These are phyloP conservation scores for Pichia sp. DNA, from an alignment of 1,139 yeast genomes.

Conservation along the genomic window DNA sequence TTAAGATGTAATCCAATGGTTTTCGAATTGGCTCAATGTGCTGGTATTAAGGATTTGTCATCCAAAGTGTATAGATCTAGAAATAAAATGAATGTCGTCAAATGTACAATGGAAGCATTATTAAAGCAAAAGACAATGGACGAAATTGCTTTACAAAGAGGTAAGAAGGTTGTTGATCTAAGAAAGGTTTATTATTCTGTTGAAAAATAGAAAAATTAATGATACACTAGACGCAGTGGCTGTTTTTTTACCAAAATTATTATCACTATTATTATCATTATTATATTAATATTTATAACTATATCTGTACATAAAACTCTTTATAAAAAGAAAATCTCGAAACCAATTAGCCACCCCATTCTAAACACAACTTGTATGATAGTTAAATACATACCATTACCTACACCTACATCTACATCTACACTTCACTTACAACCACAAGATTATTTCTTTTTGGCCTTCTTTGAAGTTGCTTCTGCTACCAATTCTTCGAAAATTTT, in stretches of 20 bases:
- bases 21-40: slow-evolving; percentile 87
- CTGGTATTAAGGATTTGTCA: slow-evolving; percentile 89
- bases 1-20: slow-evolving; percentile 86
- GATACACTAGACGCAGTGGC: background rate
- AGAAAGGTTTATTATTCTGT: slow-evolving; percentile 78
- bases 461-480: slow-evolving; percentile 83
- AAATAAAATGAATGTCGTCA: slow-evolving; percentile 90
- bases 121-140: slow-evolving; percentile 70
- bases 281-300: background rate
- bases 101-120: slow-evolving; percentile 84
- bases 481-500: slow-evolving; percentile 85
- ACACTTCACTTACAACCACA: too few relatives aligned
- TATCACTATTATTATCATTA: background rate
- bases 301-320: too few relatives aligned
- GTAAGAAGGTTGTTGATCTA: slow-evolving; percentile 90
- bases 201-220: slow-evolving; percentile 8
- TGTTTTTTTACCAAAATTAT: slow-evolving; percentile 4
- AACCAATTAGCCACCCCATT: too few relatives aligned
- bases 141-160: slow-evolving; percentile 86
- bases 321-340: too few relatives aligned
- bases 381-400: too few relatives aligned
- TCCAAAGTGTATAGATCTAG: slow-evolving; percentile 90
- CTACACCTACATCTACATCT: too few relatives aligned
- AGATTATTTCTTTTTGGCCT: slow-evolving; percentile 38
- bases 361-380: too few relatives aligned